Evolutionary conservation across 805 yeast species (phyloP).

Genomic region (Wickerhamomyces ciferrii): DNA sequence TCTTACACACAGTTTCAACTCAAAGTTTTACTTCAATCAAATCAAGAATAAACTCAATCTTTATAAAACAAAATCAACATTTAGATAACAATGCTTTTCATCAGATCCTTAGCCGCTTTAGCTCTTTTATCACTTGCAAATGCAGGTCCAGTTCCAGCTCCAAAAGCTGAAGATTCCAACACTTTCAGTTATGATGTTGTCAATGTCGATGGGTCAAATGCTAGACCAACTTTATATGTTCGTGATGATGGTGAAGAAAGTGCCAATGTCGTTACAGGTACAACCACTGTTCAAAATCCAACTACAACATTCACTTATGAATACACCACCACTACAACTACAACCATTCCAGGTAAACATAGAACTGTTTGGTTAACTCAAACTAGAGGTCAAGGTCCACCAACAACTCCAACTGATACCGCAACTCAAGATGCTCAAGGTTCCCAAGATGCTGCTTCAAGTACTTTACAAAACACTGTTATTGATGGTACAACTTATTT

Average conservation of each 20-base stretch:
- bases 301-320: conserved; percentile 10
- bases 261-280: conserved; percentile 16
- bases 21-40: not conserved
- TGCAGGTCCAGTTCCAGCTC: conserved; percentile 17
- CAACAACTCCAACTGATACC: conserved; percentile 1
- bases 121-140: conserved; percentile 13
- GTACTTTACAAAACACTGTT: conserved; percentile 4
- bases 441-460: conserved; percentile 2
- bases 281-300: conserved; percentile 1
- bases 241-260: conserved; percentile 10
- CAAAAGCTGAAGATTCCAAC: conserved; percentile 11
- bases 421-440: conserved; percentile 2
- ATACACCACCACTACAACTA: conserved; percentile 17
- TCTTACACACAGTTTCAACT: not conserved
- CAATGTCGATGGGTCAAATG: conserved; percentile 23
- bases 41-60: not conserved
- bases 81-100: conserved; percentile 17
- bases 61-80: not conserved
- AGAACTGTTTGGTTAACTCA: conserved; percentile 21
- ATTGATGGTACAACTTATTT: conserved; percentile 22
- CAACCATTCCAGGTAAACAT: conserved; percentile 17
- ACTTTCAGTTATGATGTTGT: conserved; percentile 21
- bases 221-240: conserved; percentile 17
- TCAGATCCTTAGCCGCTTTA: conserved; percentile 16
- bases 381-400: conserved; percentile 10